A percentile compares a stretch with the other conserved stretches of the same genome.
These are phyloP conservation scores for Wickerhamiella siamensis DNA, from an alignment of 805 yeast genomes.

Conservation along the genomic window DNA sequence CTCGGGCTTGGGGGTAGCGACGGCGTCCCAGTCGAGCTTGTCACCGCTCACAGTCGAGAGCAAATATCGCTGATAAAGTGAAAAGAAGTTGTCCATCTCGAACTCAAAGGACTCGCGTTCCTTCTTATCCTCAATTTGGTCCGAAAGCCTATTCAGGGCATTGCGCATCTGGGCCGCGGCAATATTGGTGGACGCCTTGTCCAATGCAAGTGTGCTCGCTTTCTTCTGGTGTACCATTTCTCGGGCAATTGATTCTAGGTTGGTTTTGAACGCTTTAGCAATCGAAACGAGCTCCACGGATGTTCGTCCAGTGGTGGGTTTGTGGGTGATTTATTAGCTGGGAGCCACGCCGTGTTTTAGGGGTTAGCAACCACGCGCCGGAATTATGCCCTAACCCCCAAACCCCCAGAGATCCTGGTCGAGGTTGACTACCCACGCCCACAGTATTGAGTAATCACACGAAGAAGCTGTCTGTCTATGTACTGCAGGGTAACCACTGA, in stretches of 20 bases:
- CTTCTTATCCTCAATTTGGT: conserved; percentile 44
- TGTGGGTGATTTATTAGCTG: no score
- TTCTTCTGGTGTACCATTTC: conserved; percentile 4
- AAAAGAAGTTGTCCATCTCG: conserved; percentile 90
- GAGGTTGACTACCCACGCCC: no score
- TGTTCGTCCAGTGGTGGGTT: no score
- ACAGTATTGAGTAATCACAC: no score
- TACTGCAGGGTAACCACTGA: no score
- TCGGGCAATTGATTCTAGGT: not conserved
- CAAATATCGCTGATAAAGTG: conserved; percentile 82
- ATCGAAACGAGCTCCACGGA: no score
- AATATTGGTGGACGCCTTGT: conserved; percentile 83
- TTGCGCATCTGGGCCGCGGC: conserved; percentile 98
- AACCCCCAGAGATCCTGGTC: no score
- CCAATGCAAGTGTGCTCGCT: conserved; percentile 46
- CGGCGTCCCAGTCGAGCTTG: conserved; percentile 86
- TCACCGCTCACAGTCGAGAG: conserved; percentile 77
- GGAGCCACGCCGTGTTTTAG: no score
- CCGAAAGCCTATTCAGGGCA: conserved; percentile 78
- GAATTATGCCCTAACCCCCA: not conserved
- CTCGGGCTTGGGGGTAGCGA: conserved; percentile 74
- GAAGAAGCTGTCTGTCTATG: no score
- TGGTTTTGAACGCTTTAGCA: no score
- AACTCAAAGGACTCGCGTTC: conserved; percentile 49
- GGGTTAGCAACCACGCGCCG: not conserved